Evolutionary conservation across 352 stramenopile species (phyloP).

Genomic region (Saprolegnia diclina): DNA sequence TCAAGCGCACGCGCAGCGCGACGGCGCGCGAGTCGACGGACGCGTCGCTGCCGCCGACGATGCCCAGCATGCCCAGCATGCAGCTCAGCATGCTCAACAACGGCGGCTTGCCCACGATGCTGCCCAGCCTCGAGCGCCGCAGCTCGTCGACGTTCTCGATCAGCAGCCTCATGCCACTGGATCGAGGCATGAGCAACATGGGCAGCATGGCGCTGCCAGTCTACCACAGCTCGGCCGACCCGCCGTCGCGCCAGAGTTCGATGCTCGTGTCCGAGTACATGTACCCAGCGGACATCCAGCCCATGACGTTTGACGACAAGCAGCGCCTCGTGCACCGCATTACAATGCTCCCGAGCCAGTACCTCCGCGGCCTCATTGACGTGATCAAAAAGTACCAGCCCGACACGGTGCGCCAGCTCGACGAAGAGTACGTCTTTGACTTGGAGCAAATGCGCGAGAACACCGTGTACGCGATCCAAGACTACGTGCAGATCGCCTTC

Average conservation of each 20-base stretch:
- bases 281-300: constrained; percentile 78
- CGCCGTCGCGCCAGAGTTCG: constrained; percentile 30
- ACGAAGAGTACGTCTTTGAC: constrained; percentile 84
- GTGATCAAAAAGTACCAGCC: constrained; percentile 86
- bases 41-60: background rate
- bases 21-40: constrained; percentile 16
- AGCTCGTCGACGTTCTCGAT: constrained; percentile 74
- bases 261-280: constrained; percentile 58
- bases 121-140: constrained; percentile 62
- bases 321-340: constrained; percentile 82
- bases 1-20: constrained; percentile 22
- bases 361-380: constrained; percentile 77
- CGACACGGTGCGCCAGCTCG: constrained; percentile 77
- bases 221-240: constrained; percentile 14
- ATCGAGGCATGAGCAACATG: constrained; percentile 20
- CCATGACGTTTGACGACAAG: constrained; percentile 81
- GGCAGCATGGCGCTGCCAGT: constrained; percentile 1
- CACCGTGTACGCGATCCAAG: constrained; percentile 80
- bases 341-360: constrained; percentile 77
- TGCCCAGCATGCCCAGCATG: background rate
- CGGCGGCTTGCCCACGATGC: constrained; percentile 56
- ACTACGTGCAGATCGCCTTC: constrained; percentile 85
- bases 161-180: constrained; percentile 54
- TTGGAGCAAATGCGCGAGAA: constrained; percentile 86
- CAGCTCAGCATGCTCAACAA: constrained; percentile 20